Conservation (phyloP, 2,329 filamentous ascomycete species). For the Aspergillus ibericus region DNA sequence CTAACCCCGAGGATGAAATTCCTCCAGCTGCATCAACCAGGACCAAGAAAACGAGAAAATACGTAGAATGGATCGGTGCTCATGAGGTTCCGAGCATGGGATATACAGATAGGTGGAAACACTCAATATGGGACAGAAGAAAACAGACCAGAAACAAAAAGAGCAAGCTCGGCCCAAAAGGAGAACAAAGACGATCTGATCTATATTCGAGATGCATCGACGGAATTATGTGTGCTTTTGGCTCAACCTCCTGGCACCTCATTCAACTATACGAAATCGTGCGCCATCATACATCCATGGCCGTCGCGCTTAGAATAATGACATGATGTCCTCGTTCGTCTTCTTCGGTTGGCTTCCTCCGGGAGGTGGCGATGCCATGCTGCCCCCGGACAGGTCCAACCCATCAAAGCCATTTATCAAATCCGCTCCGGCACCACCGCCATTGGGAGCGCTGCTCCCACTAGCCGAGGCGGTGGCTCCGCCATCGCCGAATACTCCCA, state of each 20-base stretch:
- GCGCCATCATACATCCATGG: neutral
- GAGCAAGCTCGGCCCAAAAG: neutral
- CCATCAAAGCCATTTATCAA: slow-evolving; percentile 82
- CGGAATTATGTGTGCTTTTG: slow-evolving; percentile 6
- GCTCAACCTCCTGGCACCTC: neutral
- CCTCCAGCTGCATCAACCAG: neutral
- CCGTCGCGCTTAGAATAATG: slow-evolving; percentile 48
- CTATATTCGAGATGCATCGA: slow-evolving; percentile 3
- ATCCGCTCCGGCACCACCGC: slow-evolving; percentile 44
- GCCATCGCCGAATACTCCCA: slow-evolving; percentile 64
- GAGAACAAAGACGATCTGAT: neutral
- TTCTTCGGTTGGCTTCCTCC: slow-evolving; percentile 42
- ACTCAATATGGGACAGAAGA: neutral
- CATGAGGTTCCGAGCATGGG: neutral
- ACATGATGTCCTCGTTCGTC: slow-evolving; percentile 57
- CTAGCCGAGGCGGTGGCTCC: slow-evolving; percentile 34
- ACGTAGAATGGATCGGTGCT: neutral
- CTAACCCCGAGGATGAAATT: neutral
- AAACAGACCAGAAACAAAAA: neutral
- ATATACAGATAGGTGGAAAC: slow-evolving; percentile 7
- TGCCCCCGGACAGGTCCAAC: slow-evolving; percentile 67
- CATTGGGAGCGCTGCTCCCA: slow-evolving; percentile 31
- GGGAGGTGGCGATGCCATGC: slow-evolving; percentile 25
- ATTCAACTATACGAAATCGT: neutral
- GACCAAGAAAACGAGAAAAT: neutral